Evolutionary conservation across 306 rosid genomes (phyloP), one percentile per base, ranked within the genome.

Genomic region (Cotoneaster glaucophyllus): DNA sequence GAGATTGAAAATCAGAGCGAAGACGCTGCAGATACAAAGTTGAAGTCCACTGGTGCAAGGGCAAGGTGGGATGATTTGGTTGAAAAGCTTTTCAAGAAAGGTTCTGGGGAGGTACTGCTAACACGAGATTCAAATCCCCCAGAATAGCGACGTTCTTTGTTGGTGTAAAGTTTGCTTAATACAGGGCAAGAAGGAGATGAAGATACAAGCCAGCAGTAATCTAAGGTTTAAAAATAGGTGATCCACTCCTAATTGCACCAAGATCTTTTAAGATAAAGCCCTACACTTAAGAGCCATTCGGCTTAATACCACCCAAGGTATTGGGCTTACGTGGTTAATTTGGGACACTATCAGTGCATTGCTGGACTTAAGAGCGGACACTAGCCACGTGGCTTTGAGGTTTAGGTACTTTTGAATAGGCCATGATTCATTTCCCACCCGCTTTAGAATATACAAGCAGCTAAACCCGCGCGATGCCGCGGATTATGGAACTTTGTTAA

Each of bases 1-100:
- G n/a, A 28, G 84, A 77, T 58, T 78, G 37, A 52, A 84, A 83
- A 68, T 50, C 79, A 67, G 39, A 66, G 19, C 43, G 74, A 75
- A 67, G 83, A 79, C 3, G 8, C 74, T 74, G 64, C 65, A 4
- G 78, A 67, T 52, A 63, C 63, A 1, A 56, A 72, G 71, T 65
- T 88, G 4, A 81, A 77, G 77, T 41, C 96, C 13, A 64, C 71
- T 24, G 69, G 74, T 45, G 83, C 81, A 80, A 86, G 68, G 78
- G 52, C 82, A 22, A 88, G 78, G 78, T 95, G 97, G 98, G 87
- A 95, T 58, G 93, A 85, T 73, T 85, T 86, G 28, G 93, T 92
- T 44, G 82, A 89, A 82, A 82, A 83, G 82, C 90, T 90, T 29
- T 80, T 89, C n/a, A 81, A 83, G 81, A 84, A 80, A 74, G 69